These are phyloP conservation scores for Marasmius oreades DNA, from an alignment of 1,284 basidiomycete species.

Conservation along the genomic window DNA sequence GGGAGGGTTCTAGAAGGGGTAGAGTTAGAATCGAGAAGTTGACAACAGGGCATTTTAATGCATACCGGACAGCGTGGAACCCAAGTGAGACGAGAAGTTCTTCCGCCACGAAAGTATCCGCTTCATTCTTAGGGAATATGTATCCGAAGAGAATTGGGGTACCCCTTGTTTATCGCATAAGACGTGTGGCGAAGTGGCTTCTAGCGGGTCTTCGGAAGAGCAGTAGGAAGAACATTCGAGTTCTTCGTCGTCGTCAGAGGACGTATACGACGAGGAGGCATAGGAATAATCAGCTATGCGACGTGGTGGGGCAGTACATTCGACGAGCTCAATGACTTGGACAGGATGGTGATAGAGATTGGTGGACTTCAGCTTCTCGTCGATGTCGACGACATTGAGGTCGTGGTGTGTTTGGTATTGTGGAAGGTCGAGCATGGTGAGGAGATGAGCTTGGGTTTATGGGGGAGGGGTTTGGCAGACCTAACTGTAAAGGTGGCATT, in stretches of 20 bases:
- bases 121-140: conserved; percentile 48
- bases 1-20: conserved; percentile 23
- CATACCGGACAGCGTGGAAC: conserved; percentile 33
- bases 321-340: conserved; percentile 72
- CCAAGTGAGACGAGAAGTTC: conserved; percentile 35
- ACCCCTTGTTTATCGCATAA: conserved; percentile 24
- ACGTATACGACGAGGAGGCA: conserved; percentile 25
- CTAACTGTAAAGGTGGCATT: conserved; percentile 13
- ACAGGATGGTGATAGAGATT: conserved; percentile 50
- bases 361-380: conserved; percentile 30
- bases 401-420: conserved; percentile 17
- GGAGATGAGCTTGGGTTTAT: conserved; percentile 13
- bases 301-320: conserved; percentile 56
- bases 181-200: conserved; percentile 17
- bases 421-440: conserved; percentile 22
- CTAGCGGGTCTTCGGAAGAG: conserved; percentile 48
- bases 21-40: conserved; percentile 5
- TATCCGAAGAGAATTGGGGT: conserved; percentile 37
- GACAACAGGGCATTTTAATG: conserved; percentile 4
- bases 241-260: conserved; percentile 40
- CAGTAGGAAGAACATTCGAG: conserved; percentile 57
- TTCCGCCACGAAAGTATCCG: conserved; percentile 65
- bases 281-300: conserved; percentile 38
- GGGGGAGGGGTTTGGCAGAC: conserved; percentile 5
- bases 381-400: conserved; percentile 28